Evolutionary conservation across 306 rosid species (phyloP).

Genomic region (Vigna unguiculata): DNA sequence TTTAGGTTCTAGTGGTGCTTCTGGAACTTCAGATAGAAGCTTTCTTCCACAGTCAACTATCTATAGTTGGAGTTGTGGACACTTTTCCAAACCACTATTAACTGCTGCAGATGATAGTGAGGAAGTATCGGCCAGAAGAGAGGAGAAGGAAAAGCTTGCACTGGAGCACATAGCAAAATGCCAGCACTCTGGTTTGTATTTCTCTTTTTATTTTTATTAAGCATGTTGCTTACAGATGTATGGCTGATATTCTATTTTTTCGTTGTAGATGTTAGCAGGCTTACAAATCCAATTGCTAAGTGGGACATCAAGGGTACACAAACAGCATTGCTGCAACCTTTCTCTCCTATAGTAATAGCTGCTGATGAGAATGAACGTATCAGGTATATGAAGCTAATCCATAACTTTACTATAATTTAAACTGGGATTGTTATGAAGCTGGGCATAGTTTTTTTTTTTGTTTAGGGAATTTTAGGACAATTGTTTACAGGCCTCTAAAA

Average conservation of each 20-base stretch:
- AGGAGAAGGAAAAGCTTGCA: conserved; percentile 88
- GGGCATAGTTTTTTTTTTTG: conserved; percentile 11
- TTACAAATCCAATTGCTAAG: conserved; percentile 84
- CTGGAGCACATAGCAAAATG: conserved; percentile 92
- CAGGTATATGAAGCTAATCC: conserved; percentile 59
- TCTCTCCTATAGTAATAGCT: conserved; percentile 89
- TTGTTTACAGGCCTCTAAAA: background rate
- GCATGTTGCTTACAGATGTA: background rate
- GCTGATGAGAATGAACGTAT: conserved; percentile 96
- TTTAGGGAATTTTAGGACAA: background rate
- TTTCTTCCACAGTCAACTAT: conserved; percentile 91
- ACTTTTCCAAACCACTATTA: conserved; percentile 93
- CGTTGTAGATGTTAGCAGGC: conserved; percentile 83
- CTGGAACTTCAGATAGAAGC: conserved; percentile 78
- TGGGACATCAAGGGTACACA: conserved; percentile 92
- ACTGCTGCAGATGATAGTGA: conserved; percentile 75
- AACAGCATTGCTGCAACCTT: conserved; percentile 83
- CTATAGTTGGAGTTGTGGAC: conserved; percentile 97
- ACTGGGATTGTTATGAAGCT: conserved; percentile 28
- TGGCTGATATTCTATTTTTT: conserved; percentile 37
- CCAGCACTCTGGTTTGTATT: conserved; percentile 84
- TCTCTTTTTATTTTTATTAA: background rate
- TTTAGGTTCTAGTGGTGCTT: conserved; percentile 71
- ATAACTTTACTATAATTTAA: conserved; percentile 10
- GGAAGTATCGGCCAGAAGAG: conserved; percentile 76